Conservation (phyloP, 257 asterid species). For the Fraxinus cuspidata region DNA sequence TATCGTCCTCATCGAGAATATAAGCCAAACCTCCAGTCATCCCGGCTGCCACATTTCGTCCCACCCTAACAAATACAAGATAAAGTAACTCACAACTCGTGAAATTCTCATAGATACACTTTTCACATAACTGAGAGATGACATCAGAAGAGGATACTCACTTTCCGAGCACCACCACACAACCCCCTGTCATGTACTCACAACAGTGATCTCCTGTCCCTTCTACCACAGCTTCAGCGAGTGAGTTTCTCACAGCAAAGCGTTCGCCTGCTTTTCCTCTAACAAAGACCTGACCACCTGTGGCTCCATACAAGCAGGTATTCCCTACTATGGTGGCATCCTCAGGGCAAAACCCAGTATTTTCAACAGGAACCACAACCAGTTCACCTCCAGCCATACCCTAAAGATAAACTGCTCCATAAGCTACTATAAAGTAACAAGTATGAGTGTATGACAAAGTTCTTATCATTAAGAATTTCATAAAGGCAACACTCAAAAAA, state of each 20-base stretch:
- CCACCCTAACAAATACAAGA: conserved; percentile 59
- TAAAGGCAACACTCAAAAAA: neutral
- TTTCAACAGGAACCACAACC: conserved; percentile 76
- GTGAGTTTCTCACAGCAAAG: conserved; percentile 92
- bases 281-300: conserved; percentile 87
- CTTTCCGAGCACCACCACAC: conserved; percentile 94
- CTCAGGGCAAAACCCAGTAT: conserved; percentile 79
- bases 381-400: conserved; percentile 99
- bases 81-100: neutral
- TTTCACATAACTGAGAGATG: neutral
- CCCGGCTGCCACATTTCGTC: conserved; percentile 98
- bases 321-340: conserved; percentile 93
- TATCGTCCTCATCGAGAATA: conserved; percentile 89
- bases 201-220: conserved; percentile 97
- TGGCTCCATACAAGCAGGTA: conserved; percentile 95
- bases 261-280: conserved; percentile 97
- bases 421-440: conserved; percentile 17
- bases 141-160: conserved; percentile 40
- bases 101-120: neutral
- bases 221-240: conserved; percentile 94
- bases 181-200: conserved; percentile 99
- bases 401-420: conserved; percentile 37
- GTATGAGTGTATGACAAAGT: neutral
- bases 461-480: neutral
- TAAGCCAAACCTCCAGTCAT: conserved; percentile 96